phyloP scores from a whole-genome alignment of 345 rosid genomes.

The Sonneratia alba region DNA sequence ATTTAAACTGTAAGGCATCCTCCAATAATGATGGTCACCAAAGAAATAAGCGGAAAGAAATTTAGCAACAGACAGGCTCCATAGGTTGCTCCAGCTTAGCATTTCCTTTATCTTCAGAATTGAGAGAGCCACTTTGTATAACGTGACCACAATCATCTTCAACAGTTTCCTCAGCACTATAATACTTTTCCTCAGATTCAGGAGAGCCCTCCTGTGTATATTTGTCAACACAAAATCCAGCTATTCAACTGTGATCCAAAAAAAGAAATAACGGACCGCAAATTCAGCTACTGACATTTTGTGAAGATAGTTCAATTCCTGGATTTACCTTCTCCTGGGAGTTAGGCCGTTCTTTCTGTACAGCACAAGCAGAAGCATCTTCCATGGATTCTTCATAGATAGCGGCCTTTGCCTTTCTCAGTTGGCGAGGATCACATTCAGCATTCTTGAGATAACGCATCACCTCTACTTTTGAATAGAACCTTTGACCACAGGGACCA shows the following conservation, averaged over 20 bases:
- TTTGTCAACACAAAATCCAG: background rate
- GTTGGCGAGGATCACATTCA: slow-evolving; percentile 8
- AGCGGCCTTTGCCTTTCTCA: slow-evolving; percentile 18
- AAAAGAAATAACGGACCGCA: background rate
- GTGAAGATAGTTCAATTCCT: background rate
- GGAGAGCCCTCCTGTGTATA: background rate
- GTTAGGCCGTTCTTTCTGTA: background rate
- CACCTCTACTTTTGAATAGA: slow-evolving; percentile 34
- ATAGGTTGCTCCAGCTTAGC: slow-evolving; percentile 1
- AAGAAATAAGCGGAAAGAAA: background rate
- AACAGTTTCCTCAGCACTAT: background rate
- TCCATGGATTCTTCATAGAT: background rate
- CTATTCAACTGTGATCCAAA: background rate
- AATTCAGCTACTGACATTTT: background rate
- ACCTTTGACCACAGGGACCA: slow-evolving; percentile 34
- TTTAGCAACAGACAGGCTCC: slow-evolving; percentile 4
- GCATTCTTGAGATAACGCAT: slow-evolving; percentile 25
- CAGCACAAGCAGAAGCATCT: background rate
- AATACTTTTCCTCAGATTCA: slow-evolving; percentile 1
- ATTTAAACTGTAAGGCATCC: slow-evolving; percentile 24
- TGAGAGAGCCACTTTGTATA: background rate
- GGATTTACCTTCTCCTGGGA: background rate
- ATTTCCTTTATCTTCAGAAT: slow-evolving; percentile 5
- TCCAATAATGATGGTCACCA: background rate
- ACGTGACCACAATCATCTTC: background rate